Conservation (phyloP, 2,329 filamentous ascomycete genomes). For the Pseudocercospora macadamiae region DNA sequence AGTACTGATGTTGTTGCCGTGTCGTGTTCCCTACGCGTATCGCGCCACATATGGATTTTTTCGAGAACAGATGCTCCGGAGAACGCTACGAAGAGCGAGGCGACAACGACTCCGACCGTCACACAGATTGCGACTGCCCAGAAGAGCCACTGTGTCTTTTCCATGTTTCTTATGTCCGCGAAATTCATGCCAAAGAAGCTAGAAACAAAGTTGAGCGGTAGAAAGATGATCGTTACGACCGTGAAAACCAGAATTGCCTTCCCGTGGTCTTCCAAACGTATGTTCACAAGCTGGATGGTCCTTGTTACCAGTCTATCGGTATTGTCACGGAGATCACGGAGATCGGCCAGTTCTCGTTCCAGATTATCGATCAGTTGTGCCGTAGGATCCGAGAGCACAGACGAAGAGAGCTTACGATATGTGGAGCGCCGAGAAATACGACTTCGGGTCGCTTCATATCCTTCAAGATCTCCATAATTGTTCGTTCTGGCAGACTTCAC, state of each 20-base stretch:
- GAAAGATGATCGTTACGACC: constrained; percentile 49
- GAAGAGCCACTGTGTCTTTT: constrained; percentile 43
- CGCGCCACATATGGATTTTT: constrained; percentile 40
- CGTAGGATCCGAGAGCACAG: constrained; percentile 41
- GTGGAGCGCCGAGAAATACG: constrained; percentile 37
- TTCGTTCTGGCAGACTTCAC: not conserved
- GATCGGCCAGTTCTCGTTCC: constrained; percentile 44
- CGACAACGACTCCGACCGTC: constrained; percentile 43
- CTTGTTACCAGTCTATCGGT: constrained; percentile 48
- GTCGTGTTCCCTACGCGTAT: constrained; percentile 18
- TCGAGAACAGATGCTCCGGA: constrained; percentile 44
- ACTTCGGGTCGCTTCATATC: constrained; percentile 6
- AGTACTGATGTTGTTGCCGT: constrained; percentile 21
- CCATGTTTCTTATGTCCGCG: constrained; percentile 45
- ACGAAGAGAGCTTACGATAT: constrained; percentile 44
- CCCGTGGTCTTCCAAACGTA: constrained; percentile 49
- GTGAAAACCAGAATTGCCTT: constrained; percentile 51
- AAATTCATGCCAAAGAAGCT: constrained; percentile 51
- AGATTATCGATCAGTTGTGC: constrained; percentile 47
- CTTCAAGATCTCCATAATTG: constrained; percentile 13
- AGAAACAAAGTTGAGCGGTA: constrained; percentile 48
- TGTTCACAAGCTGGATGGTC: constrained; percentile 50
- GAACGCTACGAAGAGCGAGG: constrained; percentile 46
- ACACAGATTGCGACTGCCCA: constrained; percentile 45
- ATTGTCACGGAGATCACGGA: constrained; percentile 47